Percentiles rank a stretch among this genome's conserved stretches.
phyloP scores from a whole-genome alignment of 305 asterid genomes.

The Solanum aculeatissimum region DNA sequence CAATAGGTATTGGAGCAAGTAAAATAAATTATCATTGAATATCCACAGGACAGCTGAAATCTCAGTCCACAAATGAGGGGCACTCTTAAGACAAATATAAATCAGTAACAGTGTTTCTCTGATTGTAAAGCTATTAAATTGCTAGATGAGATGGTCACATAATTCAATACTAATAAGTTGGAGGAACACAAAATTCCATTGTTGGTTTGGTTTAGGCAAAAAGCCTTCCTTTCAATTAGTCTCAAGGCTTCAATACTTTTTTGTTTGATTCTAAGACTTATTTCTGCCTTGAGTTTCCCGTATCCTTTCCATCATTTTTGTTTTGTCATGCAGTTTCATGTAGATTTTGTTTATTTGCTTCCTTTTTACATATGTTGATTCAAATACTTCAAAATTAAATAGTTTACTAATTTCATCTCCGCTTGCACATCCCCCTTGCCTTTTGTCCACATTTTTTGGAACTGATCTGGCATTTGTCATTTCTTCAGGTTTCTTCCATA shows the following conservation, averaged over 20 bases:
- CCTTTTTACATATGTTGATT: not conserved
- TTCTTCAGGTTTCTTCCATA: conserved; percentile 63
- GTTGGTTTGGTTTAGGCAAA: not conserved
- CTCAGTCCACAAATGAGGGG: not conserved
- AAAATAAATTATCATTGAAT: not conserved
- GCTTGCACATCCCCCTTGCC: not conserved
- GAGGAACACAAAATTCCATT: not conserved
- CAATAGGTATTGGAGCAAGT: not conserved
- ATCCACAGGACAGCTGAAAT: not conserved
- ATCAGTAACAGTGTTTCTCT: not conserved
- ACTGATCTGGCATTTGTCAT: not conserved
- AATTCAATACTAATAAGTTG: not conserved
- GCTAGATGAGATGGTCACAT: not conserved
- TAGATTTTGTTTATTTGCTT: not conserved
- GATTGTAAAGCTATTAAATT: not conserved
- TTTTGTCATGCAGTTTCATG: not conserved
- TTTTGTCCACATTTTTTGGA: not conserved
- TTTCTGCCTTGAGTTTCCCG: not conserved
- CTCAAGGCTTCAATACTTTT: not conserved
- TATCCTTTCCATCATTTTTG: not conserved
- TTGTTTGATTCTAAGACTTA: not conserved
- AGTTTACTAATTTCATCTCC: not conserved
- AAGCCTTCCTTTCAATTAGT: not conserved
- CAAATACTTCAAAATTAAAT: not conserved
- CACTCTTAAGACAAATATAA: not conserved